phyloP scores from a whole-genome alignment of 164 flowering plant genomes.

The Hamamelis virginiana region DNA sequence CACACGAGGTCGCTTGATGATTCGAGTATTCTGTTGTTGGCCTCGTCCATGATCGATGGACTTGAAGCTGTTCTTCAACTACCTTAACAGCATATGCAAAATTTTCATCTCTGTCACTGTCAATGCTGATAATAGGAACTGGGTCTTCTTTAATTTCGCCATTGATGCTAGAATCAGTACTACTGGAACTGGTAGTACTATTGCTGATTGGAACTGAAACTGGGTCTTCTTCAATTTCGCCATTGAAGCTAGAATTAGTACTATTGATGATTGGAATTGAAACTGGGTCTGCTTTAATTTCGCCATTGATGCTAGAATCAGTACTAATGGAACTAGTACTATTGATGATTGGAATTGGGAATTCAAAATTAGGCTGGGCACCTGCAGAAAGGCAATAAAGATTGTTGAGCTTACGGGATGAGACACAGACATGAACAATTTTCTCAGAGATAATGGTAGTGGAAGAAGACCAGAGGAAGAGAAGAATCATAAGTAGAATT shows the following conservation, averaged over 20 bases:
- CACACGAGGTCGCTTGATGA: conserved; percentile 28
- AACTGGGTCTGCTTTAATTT: not conserved
- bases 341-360: conserved; percentile 25
- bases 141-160: not conserved
- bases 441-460: conserved; percentile 56
- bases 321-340: not conserved
- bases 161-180: not conserved
- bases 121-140: not conserved
- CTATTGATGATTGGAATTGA: not conserved
- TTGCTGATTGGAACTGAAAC: not conserved
- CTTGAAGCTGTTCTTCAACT: conserved; percentile 45
- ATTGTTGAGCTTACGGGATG: conserved; percentile 64
- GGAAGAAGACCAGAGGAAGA: conserved; percentile 62
- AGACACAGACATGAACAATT: conserved; percentile 61
- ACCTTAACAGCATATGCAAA: conserved; percentile 27
- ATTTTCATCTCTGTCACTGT: conserved; percentile 19
- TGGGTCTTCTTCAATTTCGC: not conserved
- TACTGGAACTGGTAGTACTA: no score
- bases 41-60: conserved; percentile 52
- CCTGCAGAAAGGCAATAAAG: conserved; percentile 74
- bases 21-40: no score
- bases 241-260: not conserved
- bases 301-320: not conserved
- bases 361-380: conserved; percentile 37
- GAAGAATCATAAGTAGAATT: conserved; percentile 32